These are phyloP conservation scores for Purpureocillium takamizusanense DNA, from an alignment of 2,329 filamentous ascomycete species.

Conservation along the genomic window DNA sequence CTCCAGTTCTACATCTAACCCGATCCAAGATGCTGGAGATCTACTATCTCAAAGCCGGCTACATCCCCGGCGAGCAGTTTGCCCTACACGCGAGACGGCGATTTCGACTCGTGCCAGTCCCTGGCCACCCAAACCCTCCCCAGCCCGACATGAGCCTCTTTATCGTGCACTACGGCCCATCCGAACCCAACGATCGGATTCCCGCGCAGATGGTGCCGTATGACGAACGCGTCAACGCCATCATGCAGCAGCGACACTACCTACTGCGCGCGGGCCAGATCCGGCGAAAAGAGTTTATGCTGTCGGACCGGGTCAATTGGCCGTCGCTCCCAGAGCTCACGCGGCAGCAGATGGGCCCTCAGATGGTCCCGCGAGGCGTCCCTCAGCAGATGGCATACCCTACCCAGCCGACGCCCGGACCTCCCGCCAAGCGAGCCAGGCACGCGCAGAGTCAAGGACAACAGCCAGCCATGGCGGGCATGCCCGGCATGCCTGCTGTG, in stretches of 20 bases:
- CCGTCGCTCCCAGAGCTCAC: conserved; percentile 61
- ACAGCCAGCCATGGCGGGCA: conserved; percentile 15
- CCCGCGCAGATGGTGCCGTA: conserved; percentile 59
- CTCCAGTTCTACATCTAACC: conserved; percentile 5
- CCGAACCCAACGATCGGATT: conserved; percentile 65
- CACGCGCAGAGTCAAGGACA: conserved; percentile 33
- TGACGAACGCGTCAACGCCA: conserved; percentile 49
- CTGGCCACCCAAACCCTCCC: conserved; percentile 59
- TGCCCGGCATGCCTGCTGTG: conserved; percentile 28
- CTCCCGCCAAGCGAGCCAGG: conserved; percentile 46
- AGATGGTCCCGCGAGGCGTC: conserved; percentile 36
- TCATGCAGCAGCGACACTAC: conserved; percentile 53
- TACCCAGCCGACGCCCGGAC: conserved; percentile 37
- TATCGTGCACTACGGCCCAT: conserved; percentile 81
- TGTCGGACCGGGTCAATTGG: conserved; percentile 84
- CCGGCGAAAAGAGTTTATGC: conserved; percentile 86
- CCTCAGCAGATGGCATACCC: conserved; percentile 57
- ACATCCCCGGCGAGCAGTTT: conserved; percentile 63
- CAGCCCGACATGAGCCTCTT: conserved; percentile 75
- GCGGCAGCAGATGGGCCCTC: conserved; percentile 40
- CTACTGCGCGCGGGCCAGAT: conserved; percentile 72
- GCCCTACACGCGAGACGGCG: conserved; percentile 73
- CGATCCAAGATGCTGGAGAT: conserved; percentile 70
- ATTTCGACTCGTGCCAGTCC: conserved; percentile 72
- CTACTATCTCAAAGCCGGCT: conserved; percentile 74